Conservation (phyloP, 176 grass and related monocot genomes). For the Miscanthus lutarioriparius region DNA sequence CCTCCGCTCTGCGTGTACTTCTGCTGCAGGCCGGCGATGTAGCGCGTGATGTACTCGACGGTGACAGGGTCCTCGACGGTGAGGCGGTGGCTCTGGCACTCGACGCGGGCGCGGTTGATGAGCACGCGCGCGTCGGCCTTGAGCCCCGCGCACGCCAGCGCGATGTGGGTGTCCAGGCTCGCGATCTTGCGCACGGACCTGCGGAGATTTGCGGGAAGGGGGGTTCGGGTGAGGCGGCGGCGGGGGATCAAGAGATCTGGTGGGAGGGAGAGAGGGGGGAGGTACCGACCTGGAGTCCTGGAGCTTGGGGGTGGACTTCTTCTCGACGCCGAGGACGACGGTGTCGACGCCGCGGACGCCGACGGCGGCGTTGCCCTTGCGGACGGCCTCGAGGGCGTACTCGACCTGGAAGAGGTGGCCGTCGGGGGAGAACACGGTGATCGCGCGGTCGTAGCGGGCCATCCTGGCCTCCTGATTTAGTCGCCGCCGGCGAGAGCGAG, state of each 20-base stretch:
- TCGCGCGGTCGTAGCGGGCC: conserved; percentile 97
- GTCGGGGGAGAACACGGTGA: conserved; percentile 98
- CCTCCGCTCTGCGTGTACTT: conserved; percentile 93
- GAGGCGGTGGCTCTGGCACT: conserved; percentile 95
- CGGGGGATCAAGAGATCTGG: conserved; percentile 23
- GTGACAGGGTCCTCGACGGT: conserved; percentile 85
- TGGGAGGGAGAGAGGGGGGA: too few relatives aligned
- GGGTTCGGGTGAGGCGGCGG: conserved; percentile 7
- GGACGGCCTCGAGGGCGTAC: conserved; percentile 96
- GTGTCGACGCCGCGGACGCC: conserved; percentile 89
- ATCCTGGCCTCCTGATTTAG: conserved; percentile 24
- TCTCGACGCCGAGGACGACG: conserved; percentile 97
- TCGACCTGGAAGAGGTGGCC: conserved; percentile 52
- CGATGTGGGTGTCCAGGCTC: conserved; percentile 82
- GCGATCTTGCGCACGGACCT: conserved; percentile 89
- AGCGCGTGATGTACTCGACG: conserved; percentile 95
- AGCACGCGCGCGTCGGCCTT: conserved; percentile 91
- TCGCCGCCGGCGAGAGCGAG: background rate
- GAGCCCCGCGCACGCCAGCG: conserved; percentile 89
- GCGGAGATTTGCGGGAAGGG: background rate
- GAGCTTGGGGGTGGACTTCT: conserved; percentile 98
- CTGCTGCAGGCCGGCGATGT: conserved; percentile 92
- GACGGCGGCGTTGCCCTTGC: conserved; percentile 97
- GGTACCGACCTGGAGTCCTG: conserved; percentile 69
- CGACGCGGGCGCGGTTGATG: conserved; percentile 79